Evolutionary conservation across 805 yeast genomes (phyloP).

Genomic region (Brettanomyces anomalus): DNA sequence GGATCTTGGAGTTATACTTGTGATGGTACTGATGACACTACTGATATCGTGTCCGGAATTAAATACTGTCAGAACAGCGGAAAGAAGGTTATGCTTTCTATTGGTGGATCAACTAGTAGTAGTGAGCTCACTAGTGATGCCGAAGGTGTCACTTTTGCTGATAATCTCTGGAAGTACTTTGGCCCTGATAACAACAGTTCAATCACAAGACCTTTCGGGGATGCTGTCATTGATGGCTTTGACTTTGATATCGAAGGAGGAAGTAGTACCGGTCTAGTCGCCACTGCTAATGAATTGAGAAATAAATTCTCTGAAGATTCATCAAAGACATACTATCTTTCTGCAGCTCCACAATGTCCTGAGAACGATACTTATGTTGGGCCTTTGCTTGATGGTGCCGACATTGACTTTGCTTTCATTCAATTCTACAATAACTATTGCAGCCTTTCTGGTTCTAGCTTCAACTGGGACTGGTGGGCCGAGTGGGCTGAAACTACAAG

Average conservation of each 20-base stretch:
- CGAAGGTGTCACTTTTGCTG: slow-evolving; percentile 53
- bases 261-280: slow-evolving; percentile 55
- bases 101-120: slow-evolving; percentile 63
- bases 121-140: slow-evolving; percentile 44
- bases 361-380: slow-evolving; percentile 63
- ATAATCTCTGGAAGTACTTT: slow-evolving; percentile 52
- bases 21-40: slow-evolving; percentile 6
- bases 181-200: slow-evolving; percentile 42
- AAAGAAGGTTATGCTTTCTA: slow-evolving; percentile 64
- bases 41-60: slow-evolving; percentile 50
- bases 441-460: slow-evolving; percentile 34
- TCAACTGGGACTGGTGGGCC: slow-evolving; percentile 67
- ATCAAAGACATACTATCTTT: slow-evolving; percentile 57
- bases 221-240: slow-evolving; percentile 75
- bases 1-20: slow-evolving; percentile 31
- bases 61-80: slow-evolving; percentile 70
- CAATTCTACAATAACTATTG: slow-evolving; percentile 90
- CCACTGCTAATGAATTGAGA: slow-evolving; percentile 44
- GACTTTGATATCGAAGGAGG: slow-evolving; percentile 64
- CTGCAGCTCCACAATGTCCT: slow-evolving; percentile 92
- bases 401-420: slow-evolving; percentile 72
- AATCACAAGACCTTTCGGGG: slow-evolving; percentile 51
- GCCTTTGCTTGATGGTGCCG: slow-evolving; percentile 36
- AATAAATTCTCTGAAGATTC: slow-evolving; percentile 26
- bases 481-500: slow-evolving; percentile 47